Evolutionary conservation across 192 early-diverging fungal genomes (phyloP), one percentile per base, ranked within the genome.

Genomic region (Backusella mclennaniae): DNA sequence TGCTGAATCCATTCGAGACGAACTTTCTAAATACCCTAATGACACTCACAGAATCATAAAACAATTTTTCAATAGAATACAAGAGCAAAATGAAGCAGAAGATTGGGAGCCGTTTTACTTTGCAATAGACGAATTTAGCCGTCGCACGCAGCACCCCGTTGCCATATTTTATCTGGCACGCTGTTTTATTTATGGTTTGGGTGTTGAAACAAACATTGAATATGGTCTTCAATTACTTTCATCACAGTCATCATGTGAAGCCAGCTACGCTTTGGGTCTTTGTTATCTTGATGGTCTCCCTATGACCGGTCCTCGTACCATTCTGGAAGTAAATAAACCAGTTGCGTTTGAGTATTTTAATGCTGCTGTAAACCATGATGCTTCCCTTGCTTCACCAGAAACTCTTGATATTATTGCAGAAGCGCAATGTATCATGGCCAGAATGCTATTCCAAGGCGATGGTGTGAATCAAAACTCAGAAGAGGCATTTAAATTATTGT

Each of bases 241-340:
- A 74, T 68, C 74, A 9, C 44, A 71, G 7, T 66, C 21, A 29
- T 69, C 69, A 26, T 52, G 67, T 29, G 69, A 80, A 35, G 46
- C 79, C 19, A 71, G 33, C 11, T 76, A 76, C 39, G 68, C 74
- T 23, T 69, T 76, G n/a, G 79, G 74, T 52, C 56, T 63, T 41
- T 80, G 79, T 52, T 80, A 76, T 59, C 68, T 75, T 52, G 73
- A 79, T 26, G 78, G 78, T 23, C 73, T 67, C 15, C 56, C 56
- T 31, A 17, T 46, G 5, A 59, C 71, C 15, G 39, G 44, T 19
- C 35, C 67, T 35, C 67, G 53, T 41, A 53, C 39, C 0, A 42
- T 44, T 72, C 36, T 63, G 23, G 14, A 35, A 15, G 35, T 56
- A 39, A 69, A 80, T 36, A 68, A 68, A 23, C 7, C 19, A 1